Evolutionary conservation across 768 basidiomycete species (phyloP).

Genomic region (Leccinum olivaceopallidum): DNA sequence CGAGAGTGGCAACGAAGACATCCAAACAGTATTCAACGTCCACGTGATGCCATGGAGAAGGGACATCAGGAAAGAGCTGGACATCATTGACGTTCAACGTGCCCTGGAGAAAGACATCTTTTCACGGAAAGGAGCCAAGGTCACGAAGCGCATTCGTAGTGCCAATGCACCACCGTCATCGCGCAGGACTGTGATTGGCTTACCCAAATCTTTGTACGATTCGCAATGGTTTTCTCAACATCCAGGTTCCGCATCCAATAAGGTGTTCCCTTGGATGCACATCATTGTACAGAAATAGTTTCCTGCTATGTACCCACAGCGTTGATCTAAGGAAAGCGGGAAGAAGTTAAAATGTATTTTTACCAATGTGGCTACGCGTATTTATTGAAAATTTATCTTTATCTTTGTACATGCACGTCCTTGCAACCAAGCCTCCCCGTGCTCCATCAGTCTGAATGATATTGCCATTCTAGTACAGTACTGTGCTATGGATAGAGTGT

Average conservation of each 20-base stretch:
- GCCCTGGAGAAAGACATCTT: not conserved
- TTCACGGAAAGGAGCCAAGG: not conserved
- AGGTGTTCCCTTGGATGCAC: not conserved
- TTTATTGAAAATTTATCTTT: no score
- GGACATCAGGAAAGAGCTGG: conserved; percentile 6
- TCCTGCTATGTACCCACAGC: no score
- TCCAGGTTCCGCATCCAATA: not conserved
- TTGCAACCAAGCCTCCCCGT: no score
- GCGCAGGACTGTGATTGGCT: not conserved
- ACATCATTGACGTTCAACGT: conserved; percentile 3
- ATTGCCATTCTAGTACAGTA: no score
- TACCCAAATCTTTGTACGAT: not conserved
- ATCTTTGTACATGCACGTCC: no score
- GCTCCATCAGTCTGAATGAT: no score
- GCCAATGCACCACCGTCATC: not conserved
- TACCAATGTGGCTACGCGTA: no score
- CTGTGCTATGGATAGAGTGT: no score
- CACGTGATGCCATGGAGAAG: conserved; percentile 1
- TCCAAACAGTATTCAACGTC: not conserved
- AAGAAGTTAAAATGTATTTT: no score
- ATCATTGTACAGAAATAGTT: no score
- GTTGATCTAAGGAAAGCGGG: no score
- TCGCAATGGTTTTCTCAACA: not conserved
- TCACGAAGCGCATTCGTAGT: not conserved
- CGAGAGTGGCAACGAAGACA: conserved; percentile 7